These are phyloP conservation scores for Talaromyces sp. DNA, from an alignment of 2,329 filamentous ascomycete genomes.

Conservation along the genomic window DNA sequence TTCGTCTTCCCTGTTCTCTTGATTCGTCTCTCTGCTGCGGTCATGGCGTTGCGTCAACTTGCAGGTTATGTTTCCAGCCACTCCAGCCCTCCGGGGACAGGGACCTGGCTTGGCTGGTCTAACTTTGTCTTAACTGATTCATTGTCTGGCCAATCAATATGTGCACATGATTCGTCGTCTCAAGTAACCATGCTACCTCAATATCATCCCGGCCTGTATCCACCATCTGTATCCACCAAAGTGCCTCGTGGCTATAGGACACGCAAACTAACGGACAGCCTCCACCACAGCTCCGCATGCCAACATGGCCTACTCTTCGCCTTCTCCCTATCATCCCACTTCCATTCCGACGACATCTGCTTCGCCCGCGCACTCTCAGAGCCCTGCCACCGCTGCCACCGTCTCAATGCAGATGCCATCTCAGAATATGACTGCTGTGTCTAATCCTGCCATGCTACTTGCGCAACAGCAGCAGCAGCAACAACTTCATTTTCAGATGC, in stretches of 20 bases:
- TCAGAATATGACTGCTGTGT: slow-evolving; percentile 35
- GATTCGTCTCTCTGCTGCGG: slow-evolving; percentile 4
- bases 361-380: slow-evolving; percentile 31
- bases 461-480: slow-evolving; percentile 26
- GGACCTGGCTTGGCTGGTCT: slow-evolving; percentile 6
- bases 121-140: not conserved
- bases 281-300: slow-evolving; percentile 33
- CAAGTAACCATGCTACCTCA: slow-evolving; percentile 3
- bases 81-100: not conserved
- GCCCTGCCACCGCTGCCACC: slow-evolving; percentile 27
- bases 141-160: slow-evolving; percentile 1
- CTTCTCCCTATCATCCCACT: slow-evolving; percentile 31
- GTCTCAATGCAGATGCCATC: slow-evolving; percentile 32
- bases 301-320: slow-evolving; percentile 31
- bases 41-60: slow-evolving; percentile 21
- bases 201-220: slow-evolving; percentile 3
- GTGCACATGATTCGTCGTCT: slow-evolving; percentile 17
- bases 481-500: slow-evolving; percentile 3
- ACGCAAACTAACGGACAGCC: slow-evolving; percentile 16
- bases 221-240: slow-evolving; percentile 15
- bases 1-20: not conserved
- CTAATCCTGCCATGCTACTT: slow-evolving; percentile 30
- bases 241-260: slow-evolving; percentile 15
- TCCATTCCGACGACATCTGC: slow-evolving; percentile 30
- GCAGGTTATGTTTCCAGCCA: not conserved